phyloP scores from a whole-genome alignment of 2,329 filamentous ascomycete genomes.

The Colletotrichum zoysiae region DNA sequence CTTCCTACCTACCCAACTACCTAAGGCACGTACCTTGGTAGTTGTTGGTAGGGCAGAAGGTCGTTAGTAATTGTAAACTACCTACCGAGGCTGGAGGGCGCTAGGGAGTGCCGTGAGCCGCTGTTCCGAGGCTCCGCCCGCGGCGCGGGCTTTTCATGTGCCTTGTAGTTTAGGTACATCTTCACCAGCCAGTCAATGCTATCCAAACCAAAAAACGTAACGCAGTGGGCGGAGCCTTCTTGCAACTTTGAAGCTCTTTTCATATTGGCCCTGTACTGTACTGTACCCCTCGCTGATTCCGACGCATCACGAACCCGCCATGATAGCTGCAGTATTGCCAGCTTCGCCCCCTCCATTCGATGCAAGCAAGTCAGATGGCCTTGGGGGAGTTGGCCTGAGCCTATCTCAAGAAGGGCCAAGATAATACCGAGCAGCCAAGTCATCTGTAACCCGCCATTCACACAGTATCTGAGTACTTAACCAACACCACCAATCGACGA shows the following conservation, averaged over 20 bases:
- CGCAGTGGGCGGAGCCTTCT: not conserved
- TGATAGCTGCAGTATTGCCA: not conserved
- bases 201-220: too few relatives aligned
- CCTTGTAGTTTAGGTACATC: too few relatives aligned
- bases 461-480: not conserved
- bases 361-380: not conserved
- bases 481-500: too few relatives aligned
- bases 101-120: conserved; percentile 4
- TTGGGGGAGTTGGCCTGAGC: not conserved
- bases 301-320: not conserved
- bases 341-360: not conserved
- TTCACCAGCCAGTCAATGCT: not conserved
- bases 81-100: conserved; percentile 15
- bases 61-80: conserved; percentile 27
- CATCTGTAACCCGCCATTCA: not conserved
- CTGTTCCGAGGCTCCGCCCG: conserved; percentile 17
- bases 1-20: too few relatives aligned
- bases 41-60: not conserved
- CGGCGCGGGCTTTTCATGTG: not conserved
- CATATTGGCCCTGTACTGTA: not conserved
- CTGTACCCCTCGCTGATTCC: not conserved
- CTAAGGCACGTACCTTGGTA: too few relatives aligned
- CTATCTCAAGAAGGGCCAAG: not conserved
- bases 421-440: not conserved
- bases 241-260: not conserved